Evolutionary conservation across 768 basidiomycete genomes (phyloP), one percentile per base, ranked within the genome.

Genomic region (Lactarius evosmus): DNA sequence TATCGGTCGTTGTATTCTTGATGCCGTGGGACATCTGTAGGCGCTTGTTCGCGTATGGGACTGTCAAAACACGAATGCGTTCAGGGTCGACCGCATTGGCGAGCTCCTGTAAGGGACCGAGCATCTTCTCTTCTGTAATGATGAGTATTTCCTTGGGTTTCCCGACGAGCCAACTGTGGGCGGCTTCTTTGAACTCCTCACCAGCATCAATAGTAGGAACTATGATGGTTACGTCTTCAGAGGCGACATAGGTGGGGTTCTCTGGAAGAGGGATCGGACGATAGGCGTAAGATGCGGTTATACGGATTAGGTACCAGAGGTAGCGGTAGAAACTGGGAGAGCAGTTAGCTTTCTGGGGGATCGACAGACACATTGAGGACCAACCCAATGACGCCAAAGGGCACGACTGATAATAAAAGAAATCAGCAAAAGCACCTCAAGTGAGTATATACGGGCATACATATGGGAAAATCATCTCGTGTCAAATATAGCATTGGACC

Each of bases 131-230:
- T 76, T 95, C 93, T 14, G 85, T 87, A 66, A 87, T 82, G 72
- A 85, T 86, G 75, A 87, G 75, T 70, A 87, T 86, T 73, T 87
- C 93, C 73, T 93, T 95, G 17, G 94, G 95, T 69, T 91, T 88
- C 70, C 93, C 92, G 69, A 86, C 87, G 66, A 97, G 89, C 95
- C 93, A 96, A 71, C 85, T 88, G 76, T 89, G 83, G 36, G 94
- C 94, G 44, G 93, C 93, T 75, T 93, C 89, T 78, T 93, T 92
- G 80, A 95, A 95, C 75, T 94, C 93, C 75, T 95, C 93, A 56
- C 94, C 95, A 3, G 95, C 93, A 73, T 97, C 94, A 72, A 97
- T 95, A 65, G 93, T 96, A 41, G 94, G 94, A 3, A 96, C 95
- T 65, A 97, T 93, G 73, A 96, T 95, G 46, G 94, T 97, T 68